Conservation (phyloP, 331 rosid species). For the Spiraea crenata region DNA sequence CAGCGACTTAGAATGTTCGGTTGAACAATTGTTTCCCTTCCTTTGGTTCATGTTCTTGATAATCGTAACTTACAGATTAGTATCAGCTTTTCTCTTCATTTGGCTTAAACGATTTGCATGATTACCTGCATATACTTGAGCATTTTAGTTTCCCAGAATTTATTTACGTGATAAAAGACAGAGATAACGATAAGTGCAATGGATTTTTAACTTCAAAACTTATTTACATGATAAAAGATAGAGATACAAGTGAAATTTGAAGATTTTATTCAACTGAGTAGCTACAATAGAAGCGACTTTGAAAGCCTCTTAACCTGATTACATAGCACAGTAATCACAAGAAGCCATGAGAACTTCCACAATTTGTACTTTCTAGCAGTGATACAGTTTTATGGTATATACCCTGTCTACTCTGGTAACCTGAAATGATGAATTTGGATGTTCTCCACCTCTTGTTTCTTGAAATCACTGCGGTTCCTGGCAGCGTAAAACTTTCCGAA, state of each 20-base stretch:
- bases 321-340: neutral
- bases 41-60: too few relatives aligned
- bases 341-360: neutral
- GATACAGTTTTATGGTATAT: neutral
- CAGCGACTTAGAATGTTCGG: too few relatives aligned
- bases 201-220: too few relatives aligned
- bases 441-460: constrained; percentile 67
- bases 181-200: too few relatives aligned
- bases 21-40: too few relatives aligned
- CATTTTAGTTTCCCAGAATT: too few relatives aligned
- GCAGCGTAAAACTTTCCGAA: constrained; percentile 61
- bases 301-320: neutral
- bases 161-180: too few relatives aligned
- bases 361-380: neutral
- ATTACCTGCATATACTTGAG: too few relatives aligned
- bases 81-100: neutral
- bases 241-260: neutral
- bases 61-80: neutral
- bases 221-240: neutral
- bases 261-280: neutral
- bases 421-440: constrained; percentile 70
- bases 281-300: neutral
- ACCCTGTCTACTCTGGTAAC: constrained; percentile 25
- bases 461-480: constrained; percentile 70
- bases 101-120: neutral